Base-by-base conservation (phyloP, 148 eudicot species). In the Chenopodium formosanum region DNA sequence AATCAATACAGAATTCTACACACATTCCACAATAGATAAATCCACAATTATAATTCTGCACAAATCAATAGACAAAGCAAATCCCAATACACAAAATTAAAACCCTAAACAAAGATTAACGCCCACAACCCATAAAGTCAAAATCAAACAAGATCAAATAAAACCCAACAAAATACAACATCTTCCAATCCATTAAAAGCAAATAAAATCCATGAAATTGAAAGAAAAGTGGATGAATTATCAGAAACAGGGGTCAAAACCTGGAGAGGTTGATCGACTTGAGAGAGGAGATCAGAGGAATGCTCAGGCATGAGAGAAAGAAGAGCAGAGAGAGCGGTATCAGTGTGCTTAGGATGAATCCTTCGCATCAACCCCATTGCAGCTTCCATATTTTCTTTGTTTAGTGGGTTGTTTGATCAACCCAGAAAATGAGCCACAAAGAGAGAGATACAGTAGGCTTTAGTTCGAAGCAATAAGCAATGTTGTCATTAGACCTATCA, bases 201-300 rank as follows among this genome's bases (percentile, higher is more conserved):
- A 34, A 11, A 63, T 1, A 19, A 47, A 62, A 72, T 50, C 2
- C 37, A 22, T 22, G 48, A 32, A 75, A 52, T 56, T 56, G 16
- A 12, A 4, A 3, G 6, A 1, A 1, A 34, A 3, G 16, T 4
- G 9, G 12, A 46, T 44, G 25, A 53, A 23, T 3, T 1, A 65
- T 19, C n/a, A 17, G 58, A 48, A n/a, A 27, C 40, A 62, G 31
- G 17, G 65, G 46, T 27, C 79, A 29, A 10, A 34, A 95, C 99
- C 98, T 95, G 99, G 76, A 95, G 99, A 80, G 99, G 99, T 82
- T 93, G 99, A 85, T 95, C 99, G 67, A 92, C 92, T 92, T 95
- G 99, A 75, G 99, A 92, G 78, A 95, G 99, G 53, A 93, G 99
- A 91, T 95, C 99, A 31, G 97, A 87, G 83, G 97, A 92, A 76